Evolutionary conservation across 225 moss, liverwort and hornwort genomes (phyloP).

Genomic region (Bryum argenteum): DNA sequence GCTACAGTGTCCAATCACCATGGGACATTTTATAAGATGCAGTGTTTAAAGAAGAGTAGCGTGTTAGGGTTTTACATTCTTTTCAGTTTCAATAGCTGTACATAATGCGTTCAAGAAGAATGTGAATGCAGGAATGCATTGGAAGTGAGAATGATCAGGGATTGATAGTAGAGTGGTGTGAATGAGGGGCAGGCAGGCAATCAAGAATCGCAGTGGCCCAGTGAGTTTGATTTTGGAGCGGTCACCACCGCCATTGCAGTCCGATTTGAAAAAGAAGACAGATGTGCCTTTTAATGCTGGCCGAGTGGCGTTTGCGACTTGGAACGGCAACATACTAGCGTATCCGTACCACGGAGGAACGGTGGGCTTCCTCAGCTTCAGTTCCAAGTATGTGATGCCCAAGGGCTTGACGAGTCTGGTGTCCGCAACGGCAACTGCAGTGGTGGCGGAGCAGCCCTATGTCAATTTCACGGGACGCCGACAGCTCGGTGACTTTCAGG

Average conservation of each 20-base stretch:
- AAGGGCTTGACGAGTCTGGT: constrained; percentile 57
- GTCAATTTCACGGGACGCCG: constrained; percentile 38
- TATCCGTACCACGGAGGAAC: constrained; percentile 66
- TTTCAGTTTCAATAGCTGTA: no score
- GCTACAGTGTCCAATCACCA: no score
- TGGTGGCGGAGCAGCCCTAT: constrained; percentile 37
- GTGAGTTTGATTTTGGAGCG: constrained; percentile 82
- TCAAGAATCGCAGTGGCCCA: constrained; percentile 69
- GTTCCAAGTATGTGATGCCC: constrained; percentile 59
- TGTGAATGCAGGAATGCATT: no score
- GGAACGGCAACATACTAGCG: constrained; percentile 59
- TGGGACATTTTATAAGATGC: no score
- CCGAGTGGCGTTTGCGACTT: constrained; percentile 65
- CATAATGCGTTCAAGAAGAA: no score
- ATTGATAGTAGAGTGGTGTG: constrained; percentile 27
- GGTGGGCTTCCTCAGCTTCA: constrained; percentile 63
- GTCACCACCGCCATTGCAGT: constrained; percentile 63
- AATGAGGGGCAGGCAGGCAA: constrained; percentile 72
- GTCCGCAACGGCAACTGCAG: constrained; percentile 39
- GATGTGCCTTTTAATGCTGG: constrained; percentile 62
- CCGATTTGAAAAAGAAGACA: constrained; percentile 46
- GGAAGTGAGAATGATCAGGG: neutral
- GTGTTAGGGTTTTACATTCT: no score
- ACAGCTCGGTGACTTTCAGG: constrained; percentile 49
- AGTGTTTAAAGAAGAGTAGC: no score